A percentile compares a stretch with the other conserved stretches of the same genome.
These are phyloP conservation scores for Trichoderma asperellum DNA, from an alignment of 2,329 filamentous ascomycete species.

Conservation along the genomic window DNA sequence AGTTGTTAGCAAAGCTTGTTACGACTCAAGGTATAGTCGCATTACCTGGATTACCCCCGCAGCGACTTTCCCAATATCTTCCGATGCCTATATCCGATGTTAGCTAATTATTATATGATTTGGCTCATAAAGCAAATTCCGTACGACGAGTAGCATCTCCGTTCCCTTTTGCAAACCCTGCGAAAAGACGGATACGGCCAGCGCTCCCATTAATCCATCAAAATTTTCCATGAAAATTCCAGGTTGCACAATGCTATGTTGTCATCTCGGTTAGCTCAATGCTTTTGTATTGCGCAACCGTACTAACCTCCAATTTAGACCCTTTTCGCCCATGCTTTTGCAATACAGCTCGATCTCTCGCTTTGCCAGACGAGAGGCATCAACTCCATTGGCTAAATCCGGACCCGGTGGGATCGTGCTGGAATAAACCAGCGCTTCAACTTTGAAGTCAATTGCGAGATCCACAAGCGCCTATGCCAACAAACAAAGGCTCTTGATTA, in stretches of 20 bases:
- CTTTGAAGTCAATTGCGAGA: constrained; percentile 17
- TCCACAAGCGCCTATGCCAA: constrained; percentile 8
- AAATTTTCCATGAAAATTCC: constrained; percentile 28
- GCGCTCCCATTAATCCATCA: constrained; percentile 19
- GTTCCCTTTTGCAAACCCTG: constrained; percentile 13
- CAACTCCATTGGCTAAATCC: background rate
- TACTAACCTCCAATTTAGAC: constrained; percentile 24
- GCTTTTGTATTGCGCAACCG: background rate
- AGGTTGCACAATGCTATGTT: constrained; percentile 1
- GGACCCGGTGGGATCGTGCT: constrained; percentile 19
- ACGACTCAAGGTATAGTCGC: background rate
- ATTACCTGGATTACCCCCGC: background rate
- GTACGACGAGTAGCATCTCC: constrained; percentile 13
- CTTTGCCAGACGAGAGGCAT: constrained; percentile 18
- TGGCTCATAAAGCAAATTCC: accelerated
- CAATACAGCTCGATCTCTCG: constrained; percentile 15
- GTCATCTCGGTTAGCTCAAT: background rate
- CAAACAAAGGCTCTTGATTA: background rate
- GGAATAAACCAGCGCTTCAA: constrained; percentile 16
- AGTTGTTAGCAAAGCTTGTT: background rate
- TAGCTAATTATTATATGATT: background rate
- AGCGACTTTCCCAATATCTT: constrained; percentile 21
- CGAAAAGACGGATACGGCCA: constrained; percentile 14
- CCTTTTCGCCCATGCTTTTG: constrained; percentile 7
- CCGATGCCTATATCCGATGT: background rate